A percentile compares a stretch with the other conserved stretches of the same genome.
These are phyloP conservation scores for Stachybotrys chartarum DNA, from an alignment of 2,329 filamentous ascomycete species.

Conservation along the genomic window DNA sequence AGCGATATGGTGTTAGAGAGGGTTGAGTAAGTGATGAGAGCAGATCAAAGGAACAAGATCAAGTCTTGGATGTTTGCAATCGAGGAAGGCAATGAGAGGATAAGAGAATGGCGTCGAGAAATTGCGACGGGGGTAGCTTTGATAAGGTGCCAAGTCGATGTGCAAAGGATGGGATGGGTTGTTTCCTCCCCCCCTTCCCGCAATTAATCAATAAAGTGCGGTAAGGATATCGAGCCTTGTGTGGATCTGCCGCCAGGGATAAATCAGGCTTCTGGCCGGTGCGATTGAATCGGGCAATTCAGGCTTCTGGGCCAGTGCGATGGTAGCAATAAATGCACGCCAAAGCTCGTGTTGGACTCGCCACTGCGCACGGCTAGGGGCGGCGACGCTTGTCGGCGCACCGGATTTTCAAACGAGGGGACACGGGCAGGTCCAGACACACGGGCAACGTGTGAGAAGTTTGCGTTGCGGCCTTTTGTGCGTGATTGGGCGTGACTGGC, in stretches of 20 bases:
- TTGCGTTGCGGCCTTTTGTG: too few relatives aligned
- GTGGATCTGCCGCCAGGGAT: slow-evolving; percentile 6
- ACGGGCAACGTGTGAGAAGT: neutral
- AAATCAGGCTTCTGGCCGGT: too few relatives aligned
- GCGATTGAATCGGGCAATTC: too few relatives aligned
- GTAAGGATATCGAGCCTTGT: slow-evolving; percentile 10
- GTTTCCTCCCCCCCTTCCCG: neutral
- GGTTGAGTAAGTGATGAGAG: neutral
- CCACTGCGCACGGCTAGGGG: neutral
- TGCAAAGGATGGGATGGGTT: neutral
- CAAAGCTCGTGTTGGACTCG: neutral
- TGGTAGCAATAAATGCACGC: too few relatives aligned
- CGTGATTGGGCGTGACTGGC: neutral
- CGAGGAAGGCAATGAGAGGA: neutral
- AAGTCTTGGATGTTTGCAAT: neutral
- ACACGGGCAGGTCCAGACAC: neutral
- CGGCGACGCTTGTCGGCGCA: neutral
- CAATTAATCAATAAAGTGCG: neutral
- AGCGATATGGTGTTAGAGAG: neutral
- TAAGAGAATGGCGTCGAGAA: neutral
- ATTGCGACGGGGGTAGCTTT: neutral
- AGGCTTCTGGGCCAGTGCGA: too few relatives aligned
- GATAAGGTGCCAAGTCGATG: neutral
- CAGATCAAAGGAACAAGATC: neutral
- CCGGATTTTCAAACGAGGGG: neutral